Evolutionary conservation across 176 grass and related monocot species (phyloP), one percentile per base, ranked within the genome.

Genomic region (Triticum dicoccoides): DNA sequence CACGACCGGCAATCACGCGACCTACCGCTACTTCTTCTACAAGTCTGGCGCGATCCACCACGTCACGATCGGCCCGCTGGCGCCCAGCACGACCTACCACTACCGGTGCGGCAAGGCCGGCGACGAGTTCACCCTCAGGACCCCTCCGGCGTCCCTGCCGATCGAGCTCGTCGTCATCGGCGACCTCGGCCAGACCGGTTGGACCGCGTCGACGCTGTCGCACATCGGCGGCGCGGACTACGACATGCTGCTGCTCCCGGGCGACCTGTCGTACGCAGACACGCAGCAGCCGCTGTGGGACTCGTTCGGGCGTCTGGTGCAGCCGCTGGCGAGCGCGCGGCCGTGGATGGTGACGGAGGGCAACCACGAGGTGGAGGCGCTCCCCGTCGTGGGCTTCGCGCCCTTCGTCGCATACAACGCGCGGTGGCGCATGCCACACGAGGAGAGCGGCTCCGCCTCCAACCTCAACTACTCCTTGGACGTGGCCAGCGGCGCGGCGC

Each of bases 391-490:
- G 20, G 24, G 69, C 10, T 24, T 84, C 44, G 33, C 65, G n/a
- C 89, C 87, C 1, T 97, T 97, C 69, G 62, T 24, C 32, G 89
- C 95, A 2, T 97, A 93, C 87, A 91, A 93, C 42, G 82, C 78
- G 44, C 80, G 95, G 86, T 97, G 91, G 95, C 92, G 89, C 32
- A 97, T 97, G 95, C 92, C 92, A 1, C 33, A 80, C 86, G 95
- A 95, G 65, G 92, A 80, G 69, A 88, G 92, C 25, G 84, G 74
- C 58, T 92, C 95, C 12, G 2, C 32, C 1, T 91, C 91, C 13
- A 97, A 95, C 92, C 89, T 97, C 64, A 91, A 90, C 76, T 97
- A 97, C 82, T 97, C 95, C 21, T 95, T 95, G 72, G 90, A 91
- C 85, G 81, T 84, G 6, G 92, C 90, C 1, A 90, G 92, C 79